Evolutionary conservation across 179 eudicot genomes (phyloP), one percentile per base, ranked within the genome.

Genomic region (Beta corolliflora): DNA sequence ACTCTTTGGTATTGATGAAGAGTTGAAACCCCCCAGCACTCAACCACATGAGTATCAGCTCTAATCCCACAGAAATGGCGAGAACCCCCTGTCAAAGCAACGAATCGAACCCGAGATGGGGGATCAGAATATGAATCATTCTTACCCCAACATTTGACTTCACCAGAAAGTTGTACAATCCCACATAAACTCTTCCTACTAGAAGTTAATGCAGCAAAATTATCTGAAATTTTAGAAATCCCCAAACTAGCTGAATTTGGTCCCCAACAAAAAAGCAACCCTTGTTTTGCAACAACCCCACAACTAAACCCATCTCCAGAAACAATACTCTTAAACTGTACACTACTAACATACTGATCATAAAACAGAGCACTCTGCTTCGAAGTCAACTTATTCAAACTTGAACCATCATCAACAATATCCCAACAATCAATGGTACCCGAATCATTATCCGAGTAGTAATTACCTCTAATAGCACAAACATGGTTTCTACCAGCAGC

Each of bases 391-490:
- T 50, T 65, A 54, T 72, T 83, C 36, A 68, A 52, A 45, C 58
- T 83, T 2, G 91, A 82, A n/a, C 75, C 76, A 25, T 68, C 74
- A 23, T 6, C 9, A 29, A 88, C 78, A 75, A 94, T 79, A n/a
- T 92, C 98, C 99, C 99, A 95, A 66, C 99, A 95, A 87, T 95
- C 99, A 52, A 95, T 91, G 1, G 58, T 23, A 23, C 97, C 96
- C n/a, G 64, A 84, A 83, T 87, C 85, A 23, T 41, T 54, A 41
- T 29, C 54, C 0, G 88, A 82, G 50, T 86, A 95, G 56, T 94
- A 94, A 31, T 86, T 81, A 11, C 99, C 97, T 66, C 96, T 80
- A 10, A 92, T 79, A 0, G 94, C 98, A 83, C 99, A 94, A 36
- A 94, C 96, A 80, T 95, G 99, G 52, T 79, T 84, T 77, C 80